Evolutionary conservation across 306 rosid species (phyloP).

Genomic region (Casuarina cunninghamiana): DNA sequence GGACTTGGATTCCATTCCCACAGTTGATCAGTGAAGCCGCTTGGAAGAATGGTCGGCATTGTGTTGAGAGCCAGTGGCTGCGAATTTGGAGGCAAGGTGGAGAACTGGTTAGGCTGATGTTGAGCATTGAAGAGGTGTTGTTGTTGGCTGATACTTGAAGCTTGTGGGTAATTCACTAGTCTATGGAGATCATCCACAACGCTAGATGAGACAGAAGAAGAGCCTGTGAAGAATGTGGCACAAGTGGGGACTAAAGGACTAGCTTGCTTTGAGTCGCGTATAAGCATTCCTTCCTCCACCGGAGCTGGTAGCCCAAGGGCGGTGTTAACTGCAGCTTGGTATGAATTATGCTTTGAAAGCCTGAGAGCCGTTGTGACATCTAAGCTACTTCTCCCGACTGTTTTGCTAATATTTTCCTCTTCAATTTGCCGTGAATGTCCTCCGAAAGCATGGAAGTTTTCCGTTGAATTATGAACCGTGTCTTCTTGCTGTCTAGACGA

Average conservation of each 20-base stretch:
- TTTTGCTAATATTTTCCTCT: conserved; percentile 39
- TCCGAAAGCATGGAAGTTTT: conserved; percentile 39
- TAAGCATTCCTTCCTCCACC: conserved; percentile 47
- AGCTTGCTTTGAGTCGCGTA: conserved; percentile 29
- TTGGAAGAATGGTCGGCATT: conserved; percentile 51
- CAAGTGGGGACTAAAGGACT: conserved; percentile 22
- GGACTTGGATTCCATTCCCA: conserved; percentile 95
- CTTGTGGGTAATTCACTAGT: conserved; percentile 56
- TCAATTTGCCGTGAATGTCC: conserved; percentile 33
- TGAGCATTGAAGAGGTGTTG: conserved; percentile 32
- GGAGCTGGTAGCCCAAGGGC: conserved; percentile 22
- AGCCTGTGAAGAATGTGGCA: conserved; percentile 24
- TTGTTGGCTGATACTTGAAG: conserved; percentile 21
- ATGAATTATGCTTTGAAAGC: conserved; percentile 52
- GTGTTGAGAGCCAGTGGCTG: conserved; percentile 35
- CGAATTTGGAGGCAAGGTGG: conserved; percentile 44
- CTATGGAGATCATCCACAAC: conserved; percentile 75
- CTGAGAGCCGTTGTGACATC: conserved; percentile 57
- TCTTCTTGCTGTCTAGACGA: conserved; percentile 32
- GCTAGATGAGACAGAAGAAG: conserved; percentile 31
- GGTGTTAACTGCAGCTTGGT: conserved; percentile 20
- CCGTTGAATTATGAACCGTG: conserved; percentile 34
- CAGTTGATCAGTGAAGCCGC: conserved; percentile 67
- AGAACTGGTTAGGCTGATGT: conserved; percentile 36
- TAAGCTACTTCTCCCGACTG: conserved; percentile 45